Evolutionary conservation across 2,329 filamentous ascomycete species (phyloP), one percentile per base, ranked within the genome.

Genomic region (Cladophialophora exuberans): DNA sequence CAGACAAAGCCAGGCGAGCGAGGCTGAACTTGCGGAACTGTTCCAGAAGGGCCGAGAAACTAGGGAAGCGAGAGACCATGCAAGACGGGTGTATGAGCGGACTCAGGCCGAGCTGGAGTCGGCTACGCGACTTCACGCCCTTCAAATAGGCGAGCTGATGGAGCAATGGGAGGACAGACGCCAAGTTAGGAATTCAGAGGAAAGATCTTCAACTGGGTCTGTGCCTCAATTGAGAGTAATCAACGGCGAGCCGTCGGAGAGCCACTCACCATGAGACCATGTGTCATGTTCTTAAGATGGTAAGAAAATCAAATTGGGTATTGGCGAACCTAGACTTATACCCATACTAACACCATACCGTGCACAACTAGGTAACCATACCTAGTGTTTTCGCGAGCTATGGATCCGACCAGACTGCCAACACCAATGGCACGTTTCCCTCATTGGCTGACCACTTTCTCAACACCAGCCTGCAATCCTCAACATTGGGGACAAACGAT

Each of bases 1-100:
- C 22, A 54, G 49, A 23, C 50, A 49, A 49, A 15, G 20, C 9
- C 46, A 25, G 5, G 45, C 22, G 25, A 26, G 28, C 9, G 13
- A 10, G 9, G 15, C 35, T 11, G 57, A 60, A 22, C 30, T 60
- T 6, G 44, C 18, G 3, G 45, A 36, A 20, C 26, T 60, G 17
- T 23, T 28, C 17, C 31, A 30, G 47, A 48, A 38, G 25, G 52
- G 45, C 33, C 38, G 54, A 28, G 47, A 52, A 43, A 57, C 54
- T 13, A 54, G 30, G 13, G 20, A 42, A n/a, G 50, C 51, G 10
- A 54, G 17, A 17, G 46, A 52, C 3, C 44, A 35, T 26, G 57
- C 57, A 1, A 23, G 18, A 18, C 44, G 46, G 25, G 33, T 22
- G 4, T 60, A 30, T 43, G 13, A 46, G 13, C 51, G 43, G 28